Conservation (phyloP, 768 basidiomycete species). For the Leccinum truebloodii region DNA sequence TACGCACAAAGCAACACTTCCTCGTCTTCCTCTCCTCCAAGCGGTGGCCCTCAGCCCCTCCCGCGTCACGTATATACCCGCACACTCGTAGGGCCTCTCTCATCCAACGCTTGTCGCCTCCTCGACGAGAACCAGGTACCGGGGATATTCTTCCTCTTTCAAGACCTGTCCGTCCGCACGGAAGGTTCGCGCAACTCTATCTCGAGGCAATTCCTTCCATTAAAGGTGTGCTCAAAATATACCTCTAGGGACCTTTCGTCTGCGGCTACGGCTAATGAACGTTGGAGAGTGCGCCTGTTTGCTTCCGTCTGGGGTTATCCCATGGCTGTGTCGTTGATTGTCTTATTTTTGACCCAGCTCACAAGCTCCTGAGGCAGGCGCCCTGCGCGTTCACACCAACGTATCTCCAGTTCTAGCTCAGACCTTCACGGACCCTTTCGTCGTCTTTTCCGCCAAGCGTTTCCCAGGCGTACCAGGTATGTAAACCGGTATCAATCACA, state of each 20-base stretch:
- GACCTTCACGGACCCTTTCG: constrained; percentile 79
- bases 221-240: constrained; percentile 21
- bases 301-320: constrained; percentile 15
- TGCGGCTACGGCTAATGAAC: constrained; percentile 87
- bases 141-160: constrained; percentile 94
- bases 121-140: constrained; percentile 81
- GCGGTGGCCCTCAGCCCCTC: constrained; percentile 41
- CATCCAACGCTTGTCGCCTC: constrained; percentile 82
- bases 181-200: constrained; percentile 61
- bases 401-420: constrained; percentile 81
- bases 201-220: constrained; percentile 24
- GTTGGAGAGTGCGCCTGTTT: constrained; percentile 77
- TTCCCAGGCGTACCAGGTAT: constrained; percentile 93
- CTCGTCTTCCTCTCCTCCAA: constrained; percentile 31
- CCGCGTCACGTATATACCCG: constrained; percentile 78
- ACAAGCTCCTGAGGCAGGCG: constrained; percentile 72
- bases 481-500: constrained; percentile 23
- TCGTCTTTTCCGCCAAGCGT: constrained; percentile 89
- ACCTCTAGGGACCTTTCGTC: constrained; percentile 71
- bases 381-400: constrained; percentile 62
- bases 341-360: constrained; percentile 44
- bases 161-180: constrained; percentile 90
- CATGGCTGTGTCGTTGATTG: constrained; percentile 22
- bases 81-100: constrained; percentile 87
- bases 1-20: constrained; percentile 24